A percentile compares a stretch with the other conserved stretches of the same genome.
Evolutionary conservation across 2,329 filamentous ascomycete genomes (phyloP).

Genomic region (Zalaria sp.): DNA sequence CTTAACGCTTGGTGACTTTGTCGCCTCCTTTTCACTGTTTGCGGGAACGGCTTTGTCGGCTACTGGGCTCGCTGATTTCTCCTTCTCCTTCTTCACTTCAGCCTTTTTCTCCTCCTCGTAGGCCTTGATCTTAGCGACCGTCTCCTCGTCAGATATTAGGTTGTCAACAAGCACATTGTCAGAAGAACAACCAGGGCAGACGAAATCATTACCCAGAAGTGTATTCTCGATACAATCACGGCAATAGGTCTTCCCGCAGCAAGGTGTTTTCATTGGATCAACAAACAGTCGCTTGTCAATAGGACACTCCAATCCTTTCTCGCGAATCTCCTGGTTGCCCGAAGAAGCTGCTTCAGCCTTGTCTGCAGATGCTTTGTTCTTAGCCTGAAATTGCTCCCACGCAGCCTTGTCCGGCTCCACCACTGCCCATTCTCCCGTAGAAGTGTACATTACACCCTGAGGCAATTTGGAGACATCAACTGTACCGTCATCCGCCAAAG

Average conservation of each 20-base stretch:
- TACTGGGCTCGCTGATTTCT: slow-evolving; percentile 23
- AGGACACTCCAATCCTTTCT: slow-evolving; percentile 79
- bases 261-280: slow-evolving; percentile 97
- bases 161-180: slow-evolving; percentile 91
- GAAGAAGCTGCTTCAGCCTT: slow-evolving; percentile 57
- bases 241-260: slow-evolving; percentile 97
- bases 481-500: slow-evolving; percentile 57
- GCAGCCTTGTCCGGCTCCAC: slow-evolving; percentile 88
- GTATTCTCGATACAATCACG: slow-evolving; percentile 99
- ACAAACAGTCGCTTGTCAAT: slow-evolving; percentile 97
- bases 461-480: slow-evolving; percentile 70
- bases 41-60: slow-evolving; percentile 9
- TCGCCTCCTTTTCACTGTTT: slow-evolving; percentile 5
- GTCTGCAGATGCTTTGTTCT: slow-evolving; percentile 72
- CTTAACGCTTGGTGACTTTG: slow-evolving; percentile 6
- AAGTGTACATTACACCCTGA: slow-evolving; percentile 91
- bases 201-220: slow-evolving; percentile 94
- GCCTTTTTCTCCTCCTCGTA: slow-evolving; percentile 44
- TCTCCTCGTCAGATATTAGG: slow-evolving; percentile 69
- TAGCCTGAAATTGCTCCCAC: slow-evolving; percentile 95
- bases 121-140: slow-evolving; percentile 71
- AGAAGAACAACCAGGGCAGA: slow-evolving; percentile 82
- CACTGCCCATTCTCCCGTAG: slow-evolving; percentile 93
- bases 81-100: slow-evolving; percentile 28
- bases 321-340: slow-evolving; percentile 75